Base-by-base conservation (phyloP, 768 basidiomycete species). In the Tulasnella sp. region DNA sequence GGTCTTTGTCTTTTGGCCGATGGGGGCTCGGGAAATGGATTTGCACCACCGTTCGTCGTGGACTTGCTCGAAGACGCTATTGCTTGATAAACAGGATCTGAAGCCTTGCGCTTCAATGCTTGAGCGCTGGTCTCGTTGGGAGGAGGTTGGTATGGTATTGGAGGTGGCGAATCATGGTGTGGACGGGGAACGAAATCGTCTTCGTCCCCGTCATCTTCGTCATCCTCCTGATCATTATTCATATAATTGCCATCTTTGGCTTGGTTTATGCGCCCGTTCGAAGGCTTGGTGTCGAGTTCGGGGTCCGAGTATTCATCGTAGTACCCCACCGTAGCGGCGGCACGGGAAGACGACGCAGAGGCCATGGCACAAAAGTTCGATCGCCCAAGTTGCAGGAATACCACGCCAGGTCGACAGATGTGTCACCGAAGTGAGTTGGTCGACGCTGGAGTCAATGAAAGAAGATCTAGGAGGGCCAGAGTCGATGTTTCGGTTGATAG, bases 121-220 rank as follows among this genome's bases (percentile, higher is more conserved):
- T 67, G 54, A 63, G 65, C 39, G 69, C 63, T 19, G 71, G 66
- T 19, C 66, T 63, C 31, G 69, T 76, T 76, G 25, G 51, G 48
- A 27, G 74, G 70, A 11, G 39, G 45, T 59, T 34, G 46, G 50
- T 25, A 36, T 49, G 53, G 39, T 59, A 29, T 32, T 61, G 48
- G 27, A 55, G 29, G 35, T 55, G 17, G 41, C 43, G 56, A 31
- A 40, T 54, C 29, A 34, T 49, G 59, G 61, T 61, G 48, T 23
- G 45, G 49, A 36, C 57, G 49, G 40, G 45, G 40, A 60, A 60
- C 42, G 23, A 59, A 31, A 17, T 66, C 63, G 59, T 66, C 60
- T 59, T 62, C 4, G 1, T 71, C 43, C 68, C 74, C 56, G 9
- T 46, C 36, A 11, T 60, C 43, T 11, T 70, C 4, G 4, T 66